A percentile compares a stretch with the other conserved stretches of the same genome.
These are phyloP conservation scores for Lichtheimia ornata DNA, from an alignment of 371 early-diverging fungal species.

Conservation along the genomic window DNA sequence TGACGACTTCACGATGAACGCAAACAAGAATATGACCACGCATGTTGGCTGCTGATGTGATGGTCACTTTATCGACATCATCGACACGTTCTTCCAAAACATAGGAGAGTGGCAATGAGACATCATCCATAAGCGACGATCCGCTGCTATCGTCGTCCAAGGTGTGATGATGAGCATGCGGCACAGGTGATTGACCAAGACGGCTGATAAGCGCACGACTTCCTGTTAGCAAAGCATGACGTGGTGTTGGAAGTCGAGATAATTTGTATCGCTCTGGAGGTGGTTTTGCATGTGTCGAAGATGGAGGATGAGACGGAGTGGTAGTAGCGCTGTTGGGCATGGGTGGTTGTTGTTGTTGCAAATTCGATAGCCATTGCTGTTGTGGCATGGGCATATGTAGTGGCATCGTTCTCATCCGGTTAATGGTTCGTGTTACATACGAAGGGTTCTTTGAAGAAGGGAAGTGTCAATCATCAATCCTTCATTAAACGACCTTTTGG, in stretches of 20 bases:
- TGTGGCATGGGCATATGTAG: too few relatives aligned
- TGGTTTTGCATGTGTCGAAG: not conserved
- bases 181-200: constrained; percentile 28
- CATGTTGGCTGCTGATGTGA: constrained; percentile 37
- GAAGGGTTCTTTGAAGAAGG: constrained; percentile 9
- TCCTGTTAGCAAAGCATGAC: constrained; percentile 33
- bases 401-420: not conserved
- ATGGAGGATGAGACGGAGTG: constrained; percentile 1
- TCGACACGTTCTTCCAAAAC: constrained; percentile 41
- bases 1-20: constrained; percentile 44
- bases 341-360: constrained; percentile 4
- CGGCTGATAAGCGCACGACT: constrained; percentile 28
- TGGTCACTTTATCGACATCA: constrained; percentile 22
- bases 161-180: constrained; percentile 5
- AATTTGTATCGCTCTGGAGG: constrained; percentile 14
- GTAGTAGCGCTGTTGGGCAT: not conserved
- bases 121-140: constrained; percentile 27
- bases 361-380: too few relatives aligned
- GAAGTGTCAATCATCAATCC: not conserved
- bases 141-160: constrained; percentile 1
- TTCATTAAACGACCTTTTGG: too few relatives aligned
- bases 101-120: constrained; percentile 48
- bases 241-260: constrained; percentile 21
- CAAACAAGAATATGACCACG: constrained; percentile 47
- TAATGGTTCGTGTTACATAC: constrained; percentile 19